These are phyloP conservation scores for Clavispora fructus DNA, from an alignment of 805 yeast species.

Conservation along the genomic window DNA sequence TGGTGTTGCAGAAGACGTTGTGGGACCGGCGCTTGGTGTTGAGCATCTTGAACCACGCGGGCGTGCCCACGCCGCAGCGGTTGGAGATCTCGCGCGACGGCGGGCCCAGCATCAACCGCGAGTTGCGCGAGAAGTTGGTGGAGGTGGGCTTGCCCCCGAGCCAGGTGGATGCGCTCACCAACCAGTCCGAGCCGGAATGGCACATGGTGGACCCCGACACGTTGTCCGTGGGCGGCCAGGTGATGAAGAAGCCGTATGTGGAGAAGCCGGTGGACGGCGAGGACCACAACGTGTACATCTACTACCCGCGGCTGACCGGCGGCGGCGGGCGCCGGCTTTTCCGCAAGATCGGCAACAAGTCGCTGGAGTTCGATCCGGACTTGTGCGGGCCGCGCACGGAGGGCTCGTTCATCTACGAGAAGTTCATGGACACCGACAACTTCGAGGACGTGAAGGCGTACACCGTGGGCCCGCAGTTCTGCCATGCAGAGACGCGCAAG, in stretches of 20 bases:
- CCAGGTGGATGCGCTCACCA: conserved; percentile 58
- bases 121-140: conserved; percentile 44
- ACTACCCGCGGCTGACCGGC: conserved; percentile 82
- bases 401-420: conserved; percentile 89
- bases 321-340: conserved; percentile 96
- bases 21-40: conserved; percentile 96
- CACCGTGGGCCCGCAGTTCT: conserved; percentile 84
- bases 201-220: conserved; percentile 81
- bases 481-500: conserved; percentile 98
- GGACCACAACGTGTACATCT: conserved; percentile 92
- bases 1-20: conserved; percentile 84
- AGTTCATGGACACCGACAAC: conserved; percentile 96
- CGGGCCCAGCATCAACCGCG: conserved; percentile 76
- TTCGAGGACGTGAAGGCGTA: conserved; percentile 98
- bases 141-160: conserved; percentile 32
- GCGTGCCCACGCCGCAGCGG: conserved; percentile 88
- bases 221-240: conserved; percentile 64
- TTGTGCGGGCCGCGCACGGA: conserved; percentile 71
- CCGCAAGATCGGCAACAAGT: conserved; percentile 94
- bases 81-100: conserved; percentile 93
- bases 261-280: conserved; percentile 99
- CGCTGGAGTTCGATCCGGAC: conserved; percentile 90
- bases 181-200: conserved; percentile 73
- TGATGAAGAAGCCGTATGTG: conserved; percentile 83
- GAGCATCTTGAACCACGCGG: conserved; percentile 66